These are phyloP conservation scores for Echinosophora koreensis DNA, from an alignment of 306 rosid genomes.

Conservation along the genomic window DNA sequence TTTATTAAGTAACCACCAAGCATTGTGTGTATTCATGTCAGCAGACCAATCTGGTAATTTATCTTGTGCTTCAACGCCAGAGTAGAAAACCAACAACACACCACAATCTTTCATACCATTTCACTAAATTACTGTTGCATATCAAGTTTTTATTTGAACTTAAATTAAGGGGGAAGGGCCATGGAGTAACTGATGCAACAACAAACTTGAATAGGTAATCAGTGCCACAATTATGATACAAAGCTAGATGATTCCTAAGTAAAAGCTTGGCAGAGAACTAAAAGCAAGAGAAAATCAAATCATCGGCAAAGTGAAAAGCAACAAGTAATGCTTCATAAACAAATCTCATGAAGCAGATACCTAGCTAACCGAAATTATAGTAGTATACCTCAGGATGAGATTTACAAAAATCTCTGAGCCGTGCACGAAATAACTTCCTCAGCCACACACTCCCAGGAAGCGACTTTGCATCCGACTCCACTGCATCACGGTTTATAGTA, in stretches of 20 bases:
- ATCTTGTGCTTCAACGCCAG: neutral
- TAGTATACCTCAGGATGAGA: constrained; percentile 71
- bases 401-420: constrained; percentile 57
- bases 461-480: constrained; percentile 47
- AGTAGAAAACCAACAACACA: neutral
- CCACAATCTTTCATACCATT: neutral
- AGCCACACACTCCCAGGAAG: constrained; percentile 46
- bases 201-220: neutral
- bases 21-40: neutral
- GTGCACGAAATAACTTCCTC: constrained; percentile 56
- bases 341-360: neutral
- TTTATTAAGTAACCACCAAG: neutral
- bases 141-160: neutral
- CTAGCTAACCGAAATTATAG: neutral
- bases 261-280: neutral
- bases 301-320: neutral
- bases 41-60: neutral
- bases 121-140: neutral
- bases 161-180: too few relatives aligned
- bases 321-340: neutral
- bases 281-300: neutral
- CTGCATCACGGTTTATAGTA: constrained; percentile 49
- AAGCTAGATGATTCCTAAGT: neutral
- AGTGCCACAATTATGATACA: neutral
- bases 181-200: too few relatives aligned